Percentiles rank a stretch among this genome's conserved stretches.
phyloP scores from a whole-genome alignment of 768 basidiomycete species.

The Boletus reticuloceps region DNA sequence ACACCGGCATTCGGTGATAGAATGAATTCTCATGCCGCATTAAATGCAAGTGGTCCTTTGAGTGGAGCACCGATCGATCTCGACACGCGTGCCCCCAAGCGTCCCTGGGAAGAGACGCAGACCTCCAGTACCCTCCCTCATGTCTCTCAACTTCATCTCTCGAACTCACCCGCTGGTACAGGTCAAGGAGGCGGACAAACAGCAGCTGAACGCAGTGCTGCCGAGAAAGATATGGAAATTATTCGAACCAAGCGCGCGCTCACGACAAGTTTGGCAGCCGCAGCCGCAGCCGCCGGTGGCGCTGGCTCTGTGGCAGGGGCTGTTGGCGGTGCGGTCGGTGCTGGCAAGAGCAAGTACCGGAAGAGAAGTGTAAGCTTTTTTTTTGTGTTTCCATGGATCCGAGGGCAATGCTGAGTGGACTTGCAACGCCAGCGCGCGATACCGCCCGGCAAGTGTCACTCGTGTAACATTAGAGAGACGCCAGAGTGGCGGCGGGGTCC shows the following conservation, averaged over 20 bases:
- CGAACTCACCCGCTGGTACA: conserved; percentile 9
- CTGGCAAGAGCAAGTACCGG: conserved; percentile 71
- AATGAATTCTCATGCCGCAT: conserved; percentile 30
- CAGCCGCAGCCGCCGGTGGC: conserved; percentile 37
- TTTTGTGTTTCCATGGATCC: background rate
- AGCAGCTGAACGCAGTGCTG: conserved; percentile 53
- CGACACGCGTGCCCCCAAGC: conserved; percentile 57
- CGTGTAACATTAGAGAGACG: conserved; percentile 83
- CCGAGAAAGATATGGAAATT: conserved; percentile 83
- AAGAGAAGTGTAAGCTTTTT: conserved; percentile 71
- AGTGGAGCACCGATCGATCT: conserved; percentile 23
- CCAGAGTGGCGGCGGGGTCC: conserved; percentile 88
- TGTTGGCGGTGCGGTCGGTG: conserved; percentile 20
- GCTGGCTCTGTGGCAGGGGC: conserved; percentile 33
- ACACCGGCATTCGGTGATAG: conserved; percentile 22
- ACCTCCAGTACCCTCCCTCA: conserved; percentile 16
- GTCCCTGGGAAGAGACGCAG: conserved; percentile 72
- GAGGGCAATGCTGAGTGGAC: conserved; percentile 14
- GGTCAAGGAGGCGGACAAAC: conserved; percentile 21
- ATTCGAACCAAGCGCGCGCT: conserved; percentile 78
- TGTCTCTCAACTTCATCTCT: conserved; percentile 25
- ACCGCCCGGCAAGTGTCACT: conserved; percentile 84
- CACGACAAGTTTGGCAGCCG: conserved; percentile 57
- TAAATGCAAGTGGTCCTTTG: conserved; percentile 21
- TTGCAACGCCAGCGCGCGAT: conserved; percentile 65